Conservation (phyloP, 805 yeast genomes). For the Wilhelminamyces savonicus region DNA sequence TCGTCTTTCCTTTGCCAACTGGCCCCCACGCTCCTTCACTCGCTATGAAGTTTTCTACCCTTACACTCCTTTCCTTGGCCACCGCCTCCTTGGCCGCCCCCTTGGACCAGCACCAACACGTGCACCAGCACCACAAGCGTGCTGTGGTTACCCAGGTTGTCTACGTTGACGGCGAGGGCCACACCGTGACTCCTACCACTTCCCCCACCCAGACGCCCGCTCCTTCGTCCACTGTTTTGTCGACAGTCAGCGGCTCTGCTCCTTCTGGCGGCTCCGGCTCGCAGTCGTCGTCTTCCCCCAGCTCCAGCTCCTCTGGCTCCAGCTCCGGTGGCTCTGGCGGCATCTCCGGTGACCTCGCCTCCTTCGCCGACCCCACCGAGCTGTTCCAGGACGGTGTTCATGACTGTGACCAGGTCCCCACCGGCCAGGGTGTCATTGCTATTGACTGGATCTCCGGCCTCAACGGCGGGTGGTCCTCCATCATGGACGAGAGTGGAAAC, state of each 20-base stretch:
- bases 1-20: conserved; percentile 18
- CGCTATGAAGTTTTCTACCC: conserved; percentile 22
- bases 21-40: conserved; percentile 1
- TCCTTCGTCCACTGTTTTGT: conserved; percentile 10
- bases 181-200: no score
- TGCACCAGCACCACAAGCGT: conserved; percentile 32
- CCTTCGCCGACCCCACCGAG: conserved; percentile 50
- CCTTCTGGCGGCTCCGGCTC: conserved; percentile 12
- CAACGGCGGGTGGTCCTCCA: conserved; percentile 38
- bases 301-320: conserved; percentile 23
- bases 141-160: conserved; percentile 33
- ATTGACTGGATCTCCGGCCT: conserved; percentile 53
- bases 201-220: no score
- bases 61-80: conserved; percentile 21
- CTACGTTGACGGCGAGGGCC: conserved; percentile 27
- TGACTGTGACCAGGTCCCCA: conserved; percentile 65
- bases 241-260: no score
- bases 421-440: conserved; percentile 78
- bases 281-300: conserved; percentile 7
- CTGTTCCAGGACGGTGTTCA: conserved; percentile 69
- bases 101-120: conserved; percentile 26
- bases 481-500: conserved; percentile 44
- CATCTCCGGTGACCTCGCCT: conserved; percentile 49
- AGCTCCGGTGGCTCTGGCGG: conserved; percentile 39
- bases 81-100: conserved; percentile 27